Conservation (phyloP, 495 filamentous ascomycete species). For the Aspergillus leporis region DNA sequence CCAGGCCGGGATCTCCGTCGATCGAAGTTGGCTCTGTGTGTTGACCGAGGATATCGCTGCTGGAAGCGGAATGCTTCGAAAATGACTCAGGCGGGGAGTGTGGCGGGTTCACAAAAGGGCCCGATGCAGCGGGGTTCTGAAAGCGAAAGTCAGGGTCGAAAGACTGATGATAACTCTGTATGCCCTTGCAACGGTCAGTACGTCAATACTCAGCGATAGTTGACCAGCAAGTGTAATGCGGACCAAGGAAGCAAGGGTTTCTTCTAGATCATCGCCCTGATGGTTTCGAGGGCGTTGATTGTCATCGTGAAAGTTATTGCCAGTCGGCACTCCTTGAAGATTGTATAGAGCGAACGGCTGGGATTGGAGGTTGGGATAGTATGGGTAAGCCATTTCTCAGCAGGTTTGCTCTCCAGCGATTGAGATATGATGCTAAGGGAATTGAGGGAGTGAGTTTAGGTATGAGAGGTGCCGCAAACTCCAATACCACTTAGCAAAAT, state of each 20-base stretch:
- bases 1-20: slow-evolving; percentile 32
- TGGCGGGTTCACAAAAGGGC: slow-evolving; percentile 34
- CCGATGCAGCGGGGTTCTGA: slow-evolving; percentile 26
- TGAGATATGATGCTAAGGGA: background rate
- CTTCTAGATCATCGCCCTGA: slow-evolving; percentile 28
- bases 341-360: slow-evolving; percentile 42
- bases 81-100: slow-evolving; percentile 51
- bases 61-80: slow-evolving; percentile 39
- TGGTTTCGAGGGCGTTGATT: slow-evolving; percentile 27
- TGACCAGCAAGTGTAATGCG: background rate
- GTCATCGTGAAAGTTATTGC: background rate
- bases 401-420: background rate
- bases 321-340: slow-evolving; percentile 34
- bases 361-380: slow-evolving; percentile 32
- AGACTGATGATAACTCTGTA: slow-evolving; percentile 37
- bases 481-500: background rate
- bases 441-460: too few species aligned
- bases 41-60: slow-evolving; percentile 28
- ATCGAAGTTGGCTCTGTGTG: slow-evolving; percentile 26
- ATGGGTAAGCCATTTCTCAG: slow-evolving; percentile 44
- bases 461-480: too few species aligned
- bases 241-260: slow-evolving; percentile 32
- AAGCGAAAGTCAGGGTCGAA: slow-evolving; percentile 41
- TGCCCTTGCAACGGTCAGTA: background rate
- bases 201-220: background rate